A percentile compares a stretch with the other conserved stretches of the same genome.
Evolutionary conservation across 1,284 basidiomycete genomes (phyloP).

Genomic region (Schizopora paradoxa): DNA sequence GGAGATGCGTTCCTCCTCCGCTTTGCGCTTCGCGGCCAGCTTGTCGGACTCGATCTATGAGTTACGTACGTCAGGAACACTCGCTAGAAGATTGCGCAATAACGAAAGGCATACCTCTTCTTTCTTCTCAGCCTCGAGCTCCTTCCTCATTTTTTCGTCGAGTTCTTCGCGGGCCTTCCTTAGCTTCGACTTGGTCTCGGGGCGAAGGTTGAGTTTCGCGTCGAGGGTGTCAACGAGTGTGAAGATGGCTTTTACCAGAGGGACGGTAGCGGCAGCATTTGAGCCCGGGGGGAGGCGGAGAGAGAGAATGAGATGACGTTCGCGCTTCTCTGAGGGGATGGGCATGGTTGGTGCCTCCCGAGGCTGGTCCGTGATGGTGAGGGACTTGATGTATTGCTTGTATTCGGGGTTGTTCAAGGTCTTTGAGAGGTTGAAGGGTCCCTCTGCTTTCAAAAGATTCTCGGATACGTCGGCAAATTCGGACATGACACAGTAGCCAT

Average conservation of each 20-base stretch:
- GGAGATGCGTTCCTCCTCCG: slow-evolving; percentile 66
- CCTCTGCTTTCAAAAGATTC: slow-evolving; percentile 60
- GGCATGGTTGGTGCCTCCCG: slow-evolving; percentile 57
- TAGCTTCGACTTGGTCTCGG: slow-evolving; percentile 77
- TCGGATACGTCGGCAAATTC: slow-evolving; percentile 83
- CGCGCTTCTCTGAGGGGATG: slow-evolving; percentile 41
- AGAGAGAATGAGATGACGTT: slow-evolving; percentile 70
- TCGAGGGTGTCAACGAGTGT: slow-evolving; percentile 66
- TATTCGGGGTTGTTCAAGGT: slow-evolving; percentile 60
- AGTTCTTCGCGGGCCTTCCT: slow-evolving; percentile 66
- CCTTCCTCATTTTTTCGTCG: slow-evolving; percentile 61
- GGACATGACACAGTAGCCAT: slow-evolving; percentile 66
- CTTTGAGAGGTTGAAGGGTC: slow-evolving; percentile 48
- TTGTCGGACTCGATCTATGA: slow-evolving; percentile 22
- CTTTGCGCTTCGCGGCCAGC: slow-evolving; percentile 67
- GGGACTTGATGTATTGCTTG: slow-evolving; percentile 71
- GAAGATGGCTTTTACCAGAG: slow-evolving; percentile 65
- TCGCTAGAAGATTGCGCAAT: slow-evolving; percentile 6
- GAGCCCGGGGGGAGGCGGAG: slow-evolving; percentile 52
- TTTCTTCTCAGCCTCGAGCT: slow-evolving; percentile 62
- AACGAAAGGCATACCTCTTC: slow-evolving; percentile 48
- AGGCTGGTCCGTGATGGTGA: slow-evolving; percentile 82
- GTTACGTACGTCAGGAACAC: not conserved
- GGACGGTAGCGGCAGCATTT: slow-evolving; percentile 44
- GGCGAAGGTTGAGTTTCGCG: slow-evolving; percentile 51